Evolutionary conservation across 1,139 yeast species (phyloP).

Genomic region (Candida tunisiensis): DNA sequence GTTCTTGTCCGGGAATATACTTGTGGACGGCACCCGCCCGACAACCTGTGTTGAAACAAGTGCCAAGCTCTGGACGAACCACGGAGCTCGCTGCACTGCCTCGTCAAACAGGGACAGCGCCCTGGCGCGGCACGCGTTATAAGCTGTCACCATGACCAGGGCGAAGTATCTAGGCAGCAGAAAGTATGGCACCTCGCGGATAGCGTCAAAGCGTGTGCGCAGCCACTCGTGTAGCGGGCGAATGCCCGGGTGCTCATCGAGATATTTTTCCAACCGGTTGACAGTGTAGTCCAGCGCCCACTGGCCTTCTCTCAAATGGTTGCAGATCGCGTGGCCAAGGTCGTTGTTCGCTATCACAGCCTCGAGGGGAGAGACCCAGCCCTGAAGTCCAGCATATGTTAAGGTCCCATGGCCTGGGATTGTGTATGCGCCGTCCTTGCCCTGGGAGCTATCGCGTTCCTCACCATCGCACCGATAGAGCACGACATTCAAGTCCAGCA

Average conservation of each 20-base stretch:
- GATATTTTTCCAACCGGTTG: conserved; percentile 43
- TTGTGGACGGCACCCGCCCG: conserved; percentile 58
- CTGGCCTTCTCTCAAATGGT: conserved; percentile 62
- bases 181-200: conserved; percentile 56
- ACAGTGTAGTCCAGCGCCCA: conserved; percentile 83
- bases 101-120: conserved; percentile 42
- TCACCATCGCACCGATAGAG: conserved; percentile 73
- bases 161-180: conserved; percentile 80
- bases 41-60: conserved; percentile 81
- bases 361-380: conserved; percentile 66
- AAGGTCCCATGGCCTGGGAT: conserved; percentile 61
- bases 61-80: conserved; percentile 65
- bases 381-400: conserved; percentile 83
- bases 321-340: conserved; percentile 68
- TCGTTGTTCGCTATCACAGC: conserved; percentile 52
- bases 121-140: conserved; percentile 58
- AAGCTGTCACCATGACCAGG: conserved; percentile 59
- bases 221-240: conserved; percentile 53
- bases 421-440: conserved; percentile 46
- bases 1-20: conserved; percentile 42
- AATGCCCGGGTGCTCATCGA: conserved; percentile 28
- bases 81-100: conserved; percentile 41
- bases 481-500: conserved; percentile 59
- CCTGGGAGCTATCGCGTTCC: conserved; percentile 67
- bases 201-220: conserved; percentile 41